A percentile compares a stretch with the other conserved stretches of the same genome.
These are phyloP conservation scores for Camillea tinctor DNA, from an alignment of 2,329 filamentous ascomycete genomes.

Conservation along the genomic window DNA sequence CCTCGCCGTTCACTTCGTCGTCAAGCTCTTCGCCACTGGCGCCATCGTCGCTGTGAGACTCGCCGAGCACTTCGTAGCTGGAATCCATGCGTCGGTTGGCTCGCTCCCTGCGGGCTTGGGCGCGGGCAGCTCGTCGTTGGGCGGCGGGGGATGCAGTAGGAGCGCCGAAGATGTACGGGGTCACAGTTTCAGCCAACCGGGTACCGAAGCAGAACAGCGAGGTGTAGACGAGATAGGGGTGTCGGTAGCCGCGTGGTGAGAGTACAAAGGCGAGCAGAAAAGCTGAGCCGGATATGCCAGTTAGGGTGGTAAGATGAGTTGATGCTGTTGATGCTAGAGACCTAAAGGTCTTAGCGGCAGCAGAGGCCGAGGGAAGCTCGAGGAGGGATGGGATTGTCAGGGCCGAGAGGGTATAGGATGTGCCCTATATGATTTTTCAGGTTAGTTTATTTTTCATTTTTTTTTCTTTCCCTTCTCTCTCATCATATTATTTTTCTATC, in stretches of 20 bases:
- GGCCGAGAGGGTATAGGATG: conserved; percentile 80
- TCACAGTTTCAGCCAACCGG: conserved; percentile 49
- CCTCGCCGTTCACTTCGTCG: conserved; percentile 58
- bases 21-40: conserved; percentile 43
- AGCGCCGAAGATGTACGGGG: conserved; percentile 41
- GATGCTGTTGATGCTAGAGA: conserved; percentile 63
- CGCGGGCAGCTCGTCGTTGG: conserved; percentile 29
- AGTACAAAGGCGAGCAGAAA: conserved; percentile 76
- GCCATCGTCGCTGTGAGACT: conserved; percentile 50
- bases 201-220: conserved; percentile 66
- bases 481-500: no score
- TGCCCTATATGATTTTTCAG: conserved; percentile 58
- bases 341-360: conserved; percentile 68
- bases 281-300: conserved; percentile 66
- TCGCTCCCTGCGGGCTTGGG: conserved; percentile 30
- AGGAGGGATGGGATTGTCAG: conserved; percentile 79
- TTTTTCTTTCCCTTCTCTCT: no score
- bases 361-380: conserved; percentile 71
- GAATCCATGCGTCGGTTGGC: conserved; percentile 57
- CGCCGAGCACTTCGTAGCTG: conserved; percentile 67
- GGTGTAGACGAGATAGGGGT: conserved; percentile 90
- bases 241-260: conserved; percentile 71
- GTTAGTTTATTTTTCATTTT: no score
- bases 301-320: conserved; percentile 65
- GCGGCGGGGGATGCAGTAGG: conserved; percentile 24